Percentiles rank a stretch among this genome's conserved stretches.
Evolutionary conservation across 352 stramenopile species (phyloP).

Genomic region (Phytophthora pseudosyringae): DNA sequence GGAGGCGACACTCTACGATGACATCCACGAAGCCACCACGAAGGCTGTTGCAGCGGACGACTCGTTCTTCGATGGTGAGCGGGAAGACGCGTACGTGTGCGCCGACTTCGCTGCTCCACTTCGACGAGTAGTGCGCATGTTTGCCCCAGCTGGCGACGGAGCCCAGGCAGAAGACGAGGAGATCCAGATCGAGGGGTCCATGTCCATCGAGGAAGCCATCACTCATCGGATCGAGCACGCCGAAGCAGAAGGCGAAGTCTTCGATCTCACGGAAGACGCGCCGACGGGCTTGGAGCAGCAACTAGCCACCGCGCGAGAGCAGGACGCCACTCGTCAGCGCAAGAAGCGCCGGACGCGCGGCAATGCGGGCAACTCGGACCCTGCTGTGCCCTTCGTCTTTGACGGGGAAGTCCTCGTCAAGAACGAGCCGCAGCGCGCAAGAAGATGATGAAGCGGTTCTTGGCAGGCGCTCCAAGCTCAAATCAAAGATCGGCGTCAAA

Average conservation of each 20-base stretch:
- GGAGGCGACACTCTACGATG: constrained; percentile 74
- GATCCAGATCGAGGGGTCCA: constrained; percentile 72
- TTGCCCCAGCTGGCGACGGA: constrained; percentile 30
- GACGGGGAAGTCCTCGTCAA: constrained; percentile 24
- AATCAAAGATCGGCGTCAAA: not conserved
- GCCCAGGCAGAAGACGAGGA: constrained; percentile 49
- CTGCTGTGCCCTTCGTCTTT: not conserved
- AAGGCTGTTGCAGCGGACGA: constrained; percentile 58
- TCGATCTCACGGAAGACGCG: constrained; percentile 74
- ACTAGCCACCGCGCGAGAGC: constrained; percentile 31
- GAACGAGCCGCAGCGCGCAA: constrained; percentile 23
- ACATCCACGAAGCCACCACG: constrained; percentile 64
- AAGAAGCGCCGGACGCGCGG: constrained; percentile 44
- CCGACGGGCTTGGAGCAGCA: constrained; percentile 46
- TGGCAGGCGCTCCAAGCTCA: not conserved
- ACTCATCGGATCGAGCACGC: constrained; percentile 61
- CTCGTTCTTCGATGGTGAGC: constrained; percentile 75
- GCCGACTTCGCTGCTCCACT: constrained; percentile 58
- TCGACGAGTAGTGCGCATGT: constrained; percentile 69
- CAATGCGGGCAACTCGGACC: constrained; percentile 1
- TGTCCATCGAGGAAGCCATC: constrained; percentile 81
- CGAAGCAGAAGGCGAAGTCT: constrained; percentile 57
- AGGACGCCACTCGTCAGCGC: constrained; percentile 23
- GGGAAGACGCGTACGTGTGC: constrained; percentile 66
- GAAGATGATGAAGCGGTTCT: not conserved